These are phyloP conservation scores for Petunia hybrid DNA, from an alignment of 305 asterid species.

Conservation along the genomic window DNA sequence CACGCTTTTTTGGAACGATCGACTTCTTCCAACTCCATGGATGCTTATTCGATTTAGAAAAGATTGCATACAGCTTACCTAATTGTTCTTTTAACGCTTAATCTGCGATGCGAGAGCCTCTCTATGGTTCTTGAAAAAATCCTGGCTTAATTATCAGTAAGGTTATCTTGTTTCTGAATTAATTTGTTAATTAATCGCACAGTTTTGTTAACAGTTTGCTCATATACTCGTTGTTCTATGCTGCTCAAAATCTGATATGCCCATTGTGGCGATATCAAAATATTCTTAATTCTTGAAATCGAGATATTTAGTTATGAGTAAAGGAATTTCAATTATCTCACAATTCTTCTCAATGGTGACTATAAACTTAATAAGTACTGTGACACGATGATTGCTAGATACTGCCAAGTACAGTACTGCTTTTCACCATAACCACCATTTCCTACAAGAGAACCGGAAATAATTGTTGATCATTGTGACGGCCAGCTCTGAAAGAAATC, in stretches of 20 bases:
- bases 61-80: neutral
- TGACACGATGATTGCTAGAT: too few species aligned
- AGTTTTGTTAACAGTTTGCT: neutral
- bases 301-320: too few species aligned
- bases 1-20: neutral
- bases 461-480: neutral
- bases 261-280: too few species aligned
- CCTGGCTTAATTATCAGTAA: neutral
- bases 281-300: too few species aligned
- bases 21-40: neutral
- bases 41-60: neutral
- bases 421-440: too few species aligned
- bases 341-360: too few species aligned
- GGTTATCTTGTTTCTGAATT: neutral
- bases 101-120: neutral
- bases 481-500: neutral
- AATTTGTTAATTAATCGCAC: neutral
- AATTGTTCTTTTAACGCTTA: neutral
- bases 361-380: too few species aligned
- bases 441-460: neutral
- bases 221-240: neutral
- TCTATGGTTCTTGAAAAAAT: neutral
- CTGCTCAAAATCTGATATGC: neutral
- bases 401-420: too few species aligned
- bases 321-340: too few species aligned